Conservation (phyloP, 2,329 filamentous ascomycete species). For the Scedosporium apiospermum region DNA sequence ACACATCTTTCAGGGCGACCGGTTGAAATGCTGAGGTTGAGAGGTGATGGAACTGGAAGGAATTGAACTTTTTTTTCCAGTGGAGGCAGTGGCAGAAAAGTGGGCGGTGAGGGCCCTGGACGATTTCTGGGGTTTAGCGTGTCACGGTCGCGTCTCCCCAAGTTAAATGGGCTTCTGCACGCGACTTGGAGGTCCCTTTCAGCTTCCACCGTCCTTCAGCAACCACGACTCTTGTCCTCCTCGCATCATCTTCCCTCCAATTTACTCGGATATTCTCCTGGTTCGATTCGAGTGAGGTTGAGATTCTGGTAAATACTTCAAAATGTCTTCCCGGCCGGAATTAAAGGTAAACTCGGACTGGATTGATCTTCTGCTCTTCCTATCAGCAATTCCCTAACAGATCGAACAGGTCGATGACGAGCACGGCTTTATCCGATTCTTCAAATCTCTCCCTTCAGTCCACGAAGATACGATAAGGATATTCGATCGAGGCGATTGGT, state of each 20-base stretch:
- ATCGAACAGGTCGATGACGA: constrained; percentile 76
- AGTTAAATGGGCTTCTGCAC: constrained; percentile 4
- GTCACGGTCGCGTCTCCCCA: constrained; percentile 5
- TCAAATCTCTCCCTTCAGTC: constrained; percentile 69
- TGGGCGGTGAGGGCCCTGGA: neutral
- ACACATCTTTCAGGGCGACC: neutral
- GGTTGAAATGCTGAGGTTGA: neutral
- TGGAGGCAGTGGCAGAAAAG: neutral
- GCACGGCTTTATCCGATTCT: constrained; percentile 92
- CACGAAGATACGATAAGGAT: constrained; percentile 73
- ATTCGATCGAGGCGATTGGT: constrained; percentile 91
- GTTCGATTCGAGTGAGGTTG: neutral
- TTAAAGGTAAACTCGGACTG: constrained; percentile 45
- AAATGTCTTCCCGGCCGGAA: constrained; percentile 63
- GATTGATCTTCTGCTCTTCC: neutral
- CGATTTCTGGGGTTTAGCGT: neutral
- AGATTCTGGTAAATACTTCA: constrained; percentile 14
- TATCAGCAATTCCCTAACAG: neutral
- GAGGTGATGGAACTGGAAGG: neutral
- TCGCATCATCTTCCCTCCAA: neutral
- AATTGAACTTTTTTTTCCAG: neutral
- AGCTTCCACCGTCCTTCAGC: neutral
- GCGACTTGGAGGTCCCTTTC: neutral
- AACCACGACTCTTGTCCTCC: neutral
- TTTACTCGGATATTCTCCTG: neutral